Evolutionary conservation across 768 basidiomycete genomes (phyloP).

Genomic region (Kwoniella botswanensis): DNA sequence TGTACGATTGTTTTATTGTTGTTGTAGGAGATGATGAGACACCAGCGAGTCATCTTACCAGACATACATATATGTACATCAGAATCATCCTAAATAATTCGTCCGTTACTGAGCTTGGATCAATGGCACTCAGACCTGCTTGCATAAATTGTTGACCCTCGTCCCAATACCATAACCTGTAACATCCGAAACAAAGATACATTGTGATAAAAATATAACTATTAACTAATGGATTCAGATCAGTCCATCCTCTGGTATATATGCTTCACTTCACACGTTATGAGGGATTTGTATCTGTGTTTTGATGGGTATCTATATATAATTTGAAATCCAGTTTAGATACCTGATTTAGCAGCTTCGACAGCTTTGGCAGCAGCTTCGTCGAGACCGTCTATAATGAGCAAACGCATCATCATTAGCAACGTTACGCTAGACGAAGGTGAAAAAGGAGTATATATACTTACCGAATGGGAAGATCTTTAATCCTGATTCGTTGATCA

Average conservation of each 20-base stretch:
- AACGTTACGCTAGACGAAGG: neutral
- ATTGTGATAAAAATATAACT: too few species aligned
- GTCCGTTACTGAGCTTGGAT: too few species aligned
- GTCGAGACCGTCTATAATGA: conserved; percentile 73
- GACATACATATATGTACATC: too few species aligned
- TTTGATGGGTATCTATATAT: neutral
- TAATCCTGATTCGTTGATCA: conserved; percentile 89
- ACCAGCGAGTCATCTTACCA: too few species aligned
- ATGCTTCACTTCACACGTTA: neutral
- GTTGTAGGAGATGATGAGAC: too few species aligned
- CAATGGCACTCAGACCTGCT: too few species aligned
- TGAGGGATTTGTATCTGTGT: neutral
- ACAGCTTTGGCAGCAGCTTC: conserved; percentile 72
- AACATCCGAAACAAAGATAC: too few species aligned
- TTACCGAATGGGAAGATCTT: conserved; percentile 81
- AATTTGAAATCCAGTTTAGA: neutral
- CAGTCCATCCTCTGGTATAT: neutral
- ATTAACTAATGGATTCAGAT: too few species aligned
- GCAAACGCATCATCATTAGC: neutral
- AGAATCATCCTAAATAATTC: too few species aligned
- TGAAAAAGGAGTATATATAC: conserved; percentile 6
- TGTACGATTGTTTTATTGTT: too few species aligned
- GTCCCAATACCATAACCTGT: too few species aligned
- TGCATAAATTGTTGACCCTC: too few species aligned
- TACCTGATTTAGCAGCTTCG: conserved; percentile 54